phyloP scores from a whole-genome alignment of 331 rosid genomes.

The Arachis monticola region DNA sequence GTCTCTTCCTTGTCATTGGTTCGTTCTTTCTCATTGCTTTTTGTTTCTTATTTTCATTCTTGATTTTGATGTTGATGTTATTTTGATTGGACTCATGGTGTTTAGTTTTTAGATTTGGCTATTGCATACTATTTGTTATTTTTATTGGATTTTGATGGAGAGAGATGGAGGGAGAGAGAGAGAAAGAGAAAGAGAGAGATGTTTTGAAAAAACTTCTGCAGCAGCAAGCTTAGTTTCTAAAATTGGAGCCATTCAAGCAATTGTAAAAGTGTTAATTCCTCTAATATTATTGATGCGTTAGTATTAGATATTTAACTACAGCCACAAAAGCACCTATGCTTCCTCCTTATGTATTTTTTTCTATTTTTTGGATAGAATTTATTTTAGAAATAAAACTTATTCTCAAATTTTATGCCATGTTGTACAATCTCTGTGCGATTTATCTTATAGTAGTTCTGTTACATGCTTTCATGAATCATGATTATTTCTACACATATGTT shows the following conservation, averaged over 20 bases:
- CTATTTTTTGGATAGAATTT: background rate
- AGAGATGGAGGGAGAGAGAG: no score
- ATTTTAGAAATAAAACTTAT: conserved; percentile 8
- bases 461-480: background rate
- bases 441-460: conserved; percentile 6
- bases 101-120: no score
- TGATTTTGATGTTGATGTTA: no score
- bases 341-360: background rate
- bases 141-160: no score
- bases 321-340: background rate
- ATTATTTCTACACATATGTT: background rate
- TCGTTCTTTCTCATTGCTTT: no score
- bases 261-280: conserved; percentile 58
- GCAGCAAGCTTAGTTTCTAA: conserved; percentile 48
- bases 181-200: no score
- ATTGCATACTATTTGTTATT: no score
- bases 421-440: conserved; percentile 21
- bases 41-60: no score
- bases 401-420: background rate
- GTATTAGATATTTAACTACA: conserved; percentile 44
- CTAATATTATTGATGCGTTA: conserved; percentile 49
- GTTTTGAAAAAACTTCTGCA: background rate
- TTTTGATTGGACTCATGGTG: no score
- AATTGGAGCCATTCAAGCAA: conserved; percentile 80
- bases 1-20: no score